Percentiles rank a stretch among this genome's conserved stretches.
These are phyloP conservation scores for Lachancea meyersii DNA, from an alignment of 805 yeast species.

Conservation along the genomic window DNA sequence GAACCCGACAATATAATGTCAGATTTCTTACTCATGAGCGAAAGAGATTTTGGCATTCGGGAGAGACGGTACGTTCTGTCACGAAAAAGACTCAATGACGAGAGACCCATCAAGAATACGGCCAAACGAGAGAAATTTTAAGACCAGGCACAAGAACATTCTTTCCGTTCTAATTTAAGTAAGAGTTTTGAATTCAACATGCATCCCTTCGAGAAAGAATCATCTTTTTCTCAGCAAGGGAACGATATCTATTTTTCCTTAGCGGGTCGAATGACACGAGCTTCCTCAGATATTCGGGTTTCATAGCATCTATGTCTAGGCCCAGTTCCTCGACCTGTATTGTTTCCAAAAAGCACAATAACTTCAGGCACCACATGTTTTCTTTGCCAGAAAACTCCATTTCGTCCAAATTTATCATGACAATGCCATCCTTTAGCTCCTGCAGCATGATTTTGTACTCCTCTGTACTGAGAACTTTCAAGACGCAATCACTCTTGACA, in stretches of 20 bases:
- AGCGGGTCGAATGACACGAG: conserved; percentile 57
- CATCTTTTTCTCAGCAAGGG: conserved; percentile 27
- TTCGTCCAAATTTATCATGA: conserved; percentile 68
- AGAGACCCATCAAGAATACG: conserved; percentile 1
- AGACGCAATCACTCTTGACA: conserved; percentile 34
- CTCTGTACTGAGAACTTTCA: conserved; percentile 19
- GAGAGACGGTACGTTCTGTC: conserved; percentile 47
- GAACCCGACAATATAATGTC: conserved; percentile 31
- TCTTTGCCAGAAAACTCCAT: conserved; percentile 56
- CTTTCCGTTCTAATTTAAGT: not conserved
- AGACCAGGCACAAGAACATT: not conserved
- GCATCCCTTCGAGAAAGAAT: not conserved
- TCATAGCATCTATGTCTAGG: conserved; percentile 31
- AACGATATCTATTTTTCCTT: conserved; percentile 53
- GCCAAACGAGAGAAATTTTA: conserved; percentile 4
- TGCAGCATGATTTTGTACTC: conserved; percentile 38
- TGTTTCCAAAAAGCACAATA: conserved; percentile 43
- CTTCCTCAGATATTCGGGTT: conserved; percentile 31
- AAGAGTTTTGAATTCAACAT: not conserved
- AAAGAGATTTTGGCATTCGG: conserved; percentile 35
- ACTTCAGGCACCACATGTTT: conserved; percentile 72
- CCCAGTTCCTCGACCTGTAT: conserved; percentile 26
- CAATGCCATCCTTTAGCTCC: conserved; percentile 42
- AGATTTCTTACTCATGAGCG: conserved; percentile 42
- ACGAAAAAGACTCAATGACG: conserved; percentile 8